phyloP scores from a whole-genome alignment of 768 basidiomycete genomes.

The Serendipita vermifera region DNA sequence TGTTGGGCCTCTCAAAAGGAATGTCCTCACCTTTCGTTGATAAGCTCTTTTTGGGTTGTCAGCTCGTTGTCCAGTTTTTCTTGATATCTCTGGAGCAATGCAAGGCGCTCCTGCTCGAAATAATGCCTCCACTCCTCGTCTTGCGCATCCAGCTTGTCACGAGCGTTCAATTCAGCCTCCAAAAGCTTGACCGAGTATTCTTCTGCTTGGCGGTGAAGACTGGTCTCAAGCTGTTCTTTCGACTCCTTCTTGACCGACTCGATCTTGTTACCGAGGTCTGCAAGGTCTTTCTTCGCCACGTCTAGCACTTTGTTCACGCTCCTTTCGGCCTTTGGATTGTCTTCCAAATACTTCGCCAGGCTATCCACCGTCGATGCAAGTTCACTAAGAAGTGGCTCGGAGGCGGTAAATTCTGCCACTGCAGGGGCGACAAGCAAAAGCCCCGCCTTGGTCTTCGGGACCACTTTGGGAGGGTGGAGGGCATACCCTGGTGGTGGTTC shows the following conservation, averaged over 20 bases:
- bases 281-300: conserved; percentile 68
- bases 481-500: conserved; percentile 84
- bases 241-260: conserved; percentile 73
- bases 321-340: conserved; percentile 51
- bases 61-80: conserved; percentile 79
- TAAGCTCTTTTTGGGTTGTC: conserved; percentile 75
- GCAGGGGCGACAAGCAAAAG: conserved; percentile 75
- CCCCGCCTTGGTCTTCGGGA: conserved; percentile 32
- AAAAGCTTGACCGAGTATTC: conserved; percentile 74
- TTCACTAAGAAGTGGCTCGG: conserved; percentile 88
- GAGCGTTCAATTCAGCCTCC: conserved; percentile 72
- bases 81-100: conserved; percentile 64
- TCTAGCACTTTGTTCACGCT: conserved; percentile 66
- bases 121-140: conserved; percentile 75
- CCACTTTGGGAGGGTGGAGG: conserved; percentile 33
- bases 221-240: conserved; percentile 45
- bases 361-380: conserved; percentile 88
- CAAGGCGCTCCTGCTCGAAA: conserved; percentile 63
- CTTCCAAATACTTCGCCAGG: conserved; percentile 69
- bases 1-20: neutral
- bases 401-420: conserved; percentile 53
- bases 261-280: conserved; percentile 60
- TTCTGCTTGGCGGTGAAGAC: conserved; percentile 63
- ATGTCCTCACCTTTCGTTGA: conserved; percentile 75
- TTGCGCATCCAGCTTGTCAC: conserved; percentile 73